Evolutionary conservation across 2,329 filamentous ascomycete genomes (phyloP).

Genomic region (Colletotrichum kahawae): DNA sequence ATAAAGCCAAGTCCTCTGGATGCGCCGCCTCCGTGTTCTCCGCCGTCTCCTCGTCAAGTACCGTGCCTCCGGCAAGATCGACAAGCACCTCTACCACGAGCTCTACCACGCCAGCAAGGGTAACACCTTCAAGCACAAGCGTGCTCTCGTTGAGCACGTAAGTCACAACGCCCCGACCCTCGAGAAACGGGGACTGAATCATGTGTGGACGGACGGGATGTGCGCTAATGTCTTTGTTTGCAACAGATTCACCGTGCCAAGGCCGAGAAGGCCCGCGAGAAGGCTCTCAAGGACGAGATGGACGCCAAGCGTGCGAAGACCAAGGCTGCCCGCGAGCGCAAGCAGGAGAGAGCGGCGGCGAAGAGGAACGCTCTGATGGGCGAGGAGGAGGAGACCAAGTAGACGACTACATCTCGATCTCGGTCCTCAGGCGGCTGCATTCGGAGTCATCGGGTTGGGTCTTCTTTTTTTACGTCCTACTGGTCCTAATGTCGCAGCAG

Average conservation of each 20-base stretch:
- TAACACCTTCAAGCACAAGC: constrained; percentile 99
- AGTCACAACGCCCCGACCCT: constrained; percentile 47
- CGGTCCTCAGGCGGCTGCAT: constrained; percentile 58
- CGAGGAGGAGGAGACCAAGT: constrained; percentile 67
- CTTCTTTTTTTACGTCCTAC: constrained; percentile 50
- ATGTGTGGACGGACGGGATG: background rate
- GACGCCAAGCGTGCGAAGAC: constrained; percentile 99
- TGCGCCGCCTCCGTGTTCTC: constrained; percentile 99
- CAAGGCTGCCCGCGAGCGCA: constrained; percentile 99
- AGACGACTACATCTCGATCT: constrained; percentile 49
- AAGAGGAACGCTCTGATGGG: constrained; percentile 89
- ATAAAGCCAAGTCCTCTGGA: constrained; percentile 93
- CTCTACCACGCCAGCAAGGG: constrained; percentile 99
- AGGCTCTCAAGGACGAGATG: constrained; percentile 98
- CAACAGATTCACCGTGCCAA: constrained; percentile 98
- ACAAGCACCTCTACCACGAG: constrained; percentile 99
- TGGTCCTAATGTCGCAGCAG: constrained; percentile 54
- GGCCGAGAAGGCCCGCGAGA: constrained; percentile 98
- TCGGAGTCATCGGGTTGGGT: constrained; percentile 66
- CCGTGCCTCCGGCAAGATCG: constrained; percentile 99
- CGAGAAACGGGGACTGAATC: no score
- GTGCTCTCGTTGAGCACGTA: constrained; percentile 99
- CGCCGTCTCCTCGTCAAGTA: constrained; percentile 99
- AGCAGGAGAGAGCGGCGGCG: constrained; percentile 86
- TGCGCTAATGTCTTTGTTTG: background rate